A percentile compares a stretch with the other conserved stretches of the same genome.
phyloP scores from a whole-genome alignment of 345 rosid genomes.

The Salix dunnii region DNA sequence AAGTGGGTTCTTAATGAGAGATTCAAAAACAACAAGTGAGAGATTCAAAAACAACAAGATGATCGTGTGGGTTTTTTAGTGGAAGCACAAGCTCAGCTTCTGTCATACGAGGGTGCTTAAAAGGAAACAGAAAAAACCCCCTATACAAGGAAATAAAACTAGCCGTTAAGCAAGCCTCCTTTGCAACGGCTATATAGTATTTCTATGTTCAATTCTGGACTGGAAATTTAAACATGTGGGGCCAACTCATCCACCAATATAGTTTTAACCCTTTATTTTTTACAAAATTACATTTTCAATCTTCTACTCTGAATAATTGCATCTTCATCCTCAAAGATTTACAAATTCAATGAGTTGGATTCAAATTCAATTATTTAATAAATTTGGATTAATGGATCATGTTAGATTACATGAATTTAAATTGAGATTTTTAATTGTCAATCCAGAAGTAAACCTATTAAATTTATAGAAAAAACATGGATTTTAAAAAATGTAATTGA shows the following conservation, averaged over 20 bases:
- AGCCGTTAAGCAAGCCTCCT: slow-evolving; percentile 17
- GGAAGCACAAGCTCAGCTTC: slow-evolving; percentile 12
- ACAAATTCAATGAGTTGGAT: too few species aligned
- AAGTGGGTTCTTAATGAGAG: not conserved
- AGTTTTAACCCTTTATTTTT: too few species aligned
- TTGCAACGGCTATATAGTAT: slow-evolving; percentile 16
- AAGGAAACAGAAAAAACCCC: not conserved
- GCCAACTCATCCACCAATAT: not conserved
- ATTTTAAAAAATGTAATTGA: too few species aligned
- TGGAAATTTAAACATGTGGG: not conserved
- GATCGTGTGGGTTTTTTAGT: slow-evolving; percentile 1
- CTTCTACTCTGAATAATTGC: too few species aligned
- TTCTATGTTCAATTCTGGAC: not conserved
- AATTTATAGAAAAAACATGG: too few species aligned
- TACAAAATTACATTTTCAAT: too few species aligned
- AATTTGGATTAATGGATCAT: too few species aligned
- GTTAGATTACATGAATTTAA: too few species aligned
- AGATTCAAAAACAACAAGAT: not conserved
- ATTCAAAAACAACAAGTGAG: not conserved
- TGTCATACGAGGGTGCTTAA: slow-evolving; percentile 2
- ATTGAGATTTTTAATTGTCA: too few species aligned
- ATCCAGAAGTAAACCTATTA: too few species aligned
- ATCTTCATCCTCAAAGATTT: too few species aligned
- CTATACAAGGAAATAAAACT: not conserved
- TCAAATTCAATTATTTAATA: too few species aligned